A percentile compares a stretch with the other conserved stretches of the same genome.
phyloP scores from a whole-genome alignment of 1,284 basidiomycete species.

The Coniferiporia weirii region DNA sequence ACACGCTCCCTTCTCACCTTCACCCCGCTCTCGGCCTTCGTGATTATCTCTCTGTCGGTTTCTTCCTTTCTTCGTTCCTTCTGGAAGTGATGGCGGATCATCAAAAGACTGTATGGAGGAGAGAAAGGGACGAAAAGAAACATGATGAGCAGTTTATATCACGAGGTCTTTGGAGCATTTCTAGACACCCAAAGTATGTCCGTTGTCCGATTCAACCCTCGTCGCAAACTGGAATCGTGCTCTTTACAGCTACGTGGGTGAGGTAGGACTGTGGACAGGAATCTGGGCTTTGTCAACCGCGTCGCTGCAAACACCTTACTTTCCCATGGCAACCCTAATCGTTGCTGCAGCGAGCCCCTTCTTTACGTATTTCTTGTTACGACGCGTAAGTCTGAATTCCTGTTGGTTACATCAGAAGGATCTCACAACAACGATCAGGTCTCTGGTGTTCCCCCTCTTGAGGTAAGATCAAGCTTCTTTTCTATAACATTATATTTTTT shows the following conservation, averaged over 20 bases:
- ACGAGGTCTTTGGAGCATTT: constrained; percentile 65
- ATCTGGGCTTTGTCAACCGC: constrained; percentile 58
- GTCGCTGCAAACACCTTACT: constrained; percentile 42
- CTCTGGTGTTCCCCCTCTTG: constrained; percentile 68
- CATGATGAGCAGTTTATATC: constrained; percentile 75
- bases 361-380: constrained; percentile 57
- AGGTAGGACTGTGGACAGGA: constrained; percentile 70
- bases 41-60: constrained; percentile 53
- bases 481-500: not conserved
- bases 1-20: constrained; percentile 50
- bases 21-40: constrained; percentile 54
- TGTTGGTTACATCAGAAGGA: not conserved
- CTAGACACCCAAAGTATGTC: constrained; percentile 71
- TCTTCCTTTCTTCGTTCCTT: constrained; percentile 57
- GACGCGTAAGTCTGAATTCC: constrained; percentile 37
- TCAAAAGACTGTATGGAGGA: constrained; percentile 69
- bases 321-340: constrained; percentile 40
- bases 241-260: constrained; percentile 62
- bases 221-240: constrained; percentile 1
- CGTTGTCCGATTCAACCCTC: not conserved
- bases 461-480: constrained; percentile 30
- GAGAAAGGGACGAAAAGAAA: constrained; percentile 56
- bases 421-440: constrained; percentile 33
- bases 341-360: constrained; percentile 58
- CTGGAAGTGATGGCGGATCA: constrained; percentile 64